Evolutionary conservation across 2,329 filamentous ascomycete genomes (phyloP), one percentile per base, ranked within the genome.

Genomic region (Zymoseptoria crescenta): DNA sequence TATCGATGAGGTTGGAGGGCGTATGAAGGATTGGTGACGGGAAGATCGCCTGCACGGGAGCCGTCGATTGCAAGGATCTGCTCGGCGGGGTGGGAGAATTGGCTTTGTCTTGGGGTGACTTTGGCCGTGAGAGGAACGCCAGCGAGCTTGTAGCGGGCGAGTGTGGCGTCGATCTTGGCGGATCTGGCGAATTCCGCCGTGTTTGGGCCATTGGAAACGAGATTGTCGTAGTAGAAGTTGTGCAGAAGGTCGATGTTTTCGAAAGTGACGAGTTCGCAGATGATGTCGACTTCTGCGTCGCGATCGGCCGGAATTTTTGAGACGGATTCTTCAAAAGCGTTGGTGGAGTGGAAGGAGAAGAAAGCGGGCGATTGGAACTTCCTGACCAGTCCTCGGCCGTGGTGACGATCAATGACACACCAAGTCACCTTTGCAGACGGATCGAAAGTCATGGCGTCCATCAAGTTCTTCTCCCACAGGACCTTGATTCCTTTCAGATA

Each of bases 291-390:
- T n/a, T 77, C 74, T 55, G 27, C 56, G 48, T 56, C 55, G 8
- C 28, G 20, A 16, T n/a, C n/a, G 35, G 35, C 6, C 35, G 35
- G 16, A 16, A 3, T n/a, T 8, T 50, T 51, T 70, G 56, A 0
- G 73, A 76, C 0, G 72, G 65, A 62, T 50, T 89, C 81, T 67
- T 93, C 88, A 70, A 86, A 94, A 0, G 88, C 83, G 65, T 95
- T 95, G 69, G 90, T 77, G 0, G 83, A 83, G 73, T 96, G 90
- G 72, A 95, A 95, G 73, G 84, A 87, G 76, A 92, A 95, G 52
- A 85, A 85, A 0, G 87, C 81, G 0, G 83, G 79, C 16, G 83
- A 87, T 19, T 86, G 81, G 67, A 88, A 92, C 1, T 80, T 82
- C 7, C 83, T 86, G 0, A 94, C 80, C 0, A 94, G 75, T 0